Evolutionary conservation across 805 yeast species (phyloP).

Genomic region (Schwanniomyces vanrijiae): DNA sequence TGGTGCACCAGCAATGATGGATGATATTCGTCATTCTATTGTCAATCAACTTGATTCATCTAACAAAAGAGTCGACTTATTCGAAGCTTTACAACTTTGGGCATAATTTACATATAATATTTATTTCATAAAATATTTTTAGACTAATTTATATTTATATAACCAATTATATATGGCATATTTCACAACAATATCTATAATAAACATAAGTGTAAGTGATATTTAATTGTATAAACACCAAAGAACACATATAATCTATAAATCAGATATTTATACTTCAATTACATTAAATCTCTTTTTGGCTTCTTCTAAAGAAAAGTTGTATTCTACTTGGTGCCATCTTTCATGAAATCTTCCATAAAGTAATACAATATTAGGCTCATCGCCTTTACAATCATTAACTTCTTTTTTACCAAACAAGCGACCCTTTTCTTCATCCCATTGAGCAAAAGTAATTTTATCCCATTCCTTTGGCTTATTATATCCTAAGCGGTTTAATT

Average conservation of each 20-base stretch:
- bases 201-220: no score
- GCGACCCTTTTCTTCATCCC: slow-evolving; percentile 45
- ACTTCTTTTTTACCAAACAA: slow-evolving; percentile 42
- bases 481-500: slow-evolving; percentile 20
- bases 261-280: slow-evolving; percentile 6
- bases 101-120: slow-evolving; percentile 17
- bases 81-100: slow-evolving; percentile 79
- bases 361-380: slow-evolving; percentile 35
- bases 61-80: slow-evolving; percentile 59
- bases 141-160: background rate
- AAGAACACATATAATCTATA: no score
- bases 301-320: slow-evolving; percentile 26
- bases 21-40: slow-evolving; percentile 50
- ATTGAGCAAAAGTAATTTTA: slow-evolving; percentile 22
- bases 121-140: background rate
- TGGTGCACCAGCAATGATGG: slow-evolving; percentile 63
- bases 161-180: no score
- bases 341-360: slow-evolving; percentile 44
- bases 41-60: slow-evolving; percentile 35
- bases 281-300: slow-evolving; percentile 22
- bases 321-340: slow-evolving; percentile 38
- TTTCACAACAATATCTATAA: no score
- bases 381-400: slow-evolving; percentile 33
- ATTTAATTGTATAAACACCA: no score
- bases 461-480: slow-evolving; percentile 27